phyloP scores from a whole-genome alignment of 306 rosid species.

The Fragaria ananassa region DNA sequence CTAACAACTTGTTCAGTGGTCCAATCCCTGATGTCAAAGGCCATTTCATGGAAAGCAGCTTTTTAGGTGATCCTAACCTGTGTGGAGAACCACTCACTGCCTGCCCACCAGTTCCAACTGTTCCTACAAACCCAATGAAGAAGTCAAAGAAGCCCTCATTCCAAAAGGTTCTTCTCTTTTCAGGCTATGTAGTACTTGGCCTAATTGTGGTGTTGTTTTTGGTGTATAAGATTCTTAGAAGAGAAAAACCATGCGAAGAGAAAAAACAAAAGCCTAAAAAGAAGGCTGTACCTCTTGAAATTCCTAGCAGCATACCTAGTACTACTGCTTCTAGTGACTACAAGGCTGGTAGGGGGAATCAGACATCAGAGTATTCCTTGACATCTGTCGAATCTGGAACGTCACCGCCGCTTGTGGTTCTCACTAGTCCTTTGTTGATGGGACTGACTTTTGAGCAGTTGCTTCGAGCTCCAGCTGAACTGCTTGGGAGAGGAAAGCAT shows the following conservation, averaged over 20 bases:
- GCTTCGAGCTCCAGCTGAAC: conserved; percentile 69
- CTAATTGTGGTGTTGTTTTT: conserved; percentile 32
- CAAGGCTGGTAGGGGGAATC: conserved; percentile 19
- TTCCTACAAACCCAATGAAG: background rate
- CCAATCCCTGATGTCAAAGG: conserved; percentile 47
- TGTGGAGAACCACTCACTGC: conserved; percentile 54
- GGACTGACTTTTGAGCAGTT: conserved; percentile 55
- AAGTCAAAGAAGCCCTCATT: conserved; percentile 11
- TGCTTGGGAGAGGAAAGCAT: conserved; percentile 61
- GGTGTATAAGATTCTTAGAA: conserved; percentile 14
- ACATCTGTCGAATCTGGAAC: conserved; percentile 48
- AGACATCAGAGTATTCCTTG: conserved; percentile 46
- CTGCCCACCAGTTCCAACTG: conserved; percentile 33
- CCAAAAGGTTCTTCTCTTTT: conserved; percentile 29
- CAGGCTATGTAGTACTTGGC: conserved; percentile 47
- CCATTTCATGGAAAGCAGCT: conserved; percentile 40
- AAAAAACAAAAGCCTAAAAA: conserved; percentile 18
- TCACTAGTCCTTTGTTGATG: conserved; percentile 31
- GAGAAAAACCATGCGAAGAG: conserved; percentile 21
- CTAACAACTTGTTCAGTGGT: conserved; percentile 53
- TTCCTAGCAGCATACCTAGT: conserved; percentile 30
- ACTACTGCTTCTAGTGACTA: conserved; percentile 24
- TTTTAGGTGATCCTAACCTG: conserved; percentile 49
- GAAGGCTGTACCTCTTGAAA: conserved; percentile 18
- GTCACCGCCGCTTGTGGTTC: conserved; percentile 41